phyloP scores from a whole-genome alignment of 2,329 filamentous ascomycete species.

The Sporothrix variecibatus region DNA sequence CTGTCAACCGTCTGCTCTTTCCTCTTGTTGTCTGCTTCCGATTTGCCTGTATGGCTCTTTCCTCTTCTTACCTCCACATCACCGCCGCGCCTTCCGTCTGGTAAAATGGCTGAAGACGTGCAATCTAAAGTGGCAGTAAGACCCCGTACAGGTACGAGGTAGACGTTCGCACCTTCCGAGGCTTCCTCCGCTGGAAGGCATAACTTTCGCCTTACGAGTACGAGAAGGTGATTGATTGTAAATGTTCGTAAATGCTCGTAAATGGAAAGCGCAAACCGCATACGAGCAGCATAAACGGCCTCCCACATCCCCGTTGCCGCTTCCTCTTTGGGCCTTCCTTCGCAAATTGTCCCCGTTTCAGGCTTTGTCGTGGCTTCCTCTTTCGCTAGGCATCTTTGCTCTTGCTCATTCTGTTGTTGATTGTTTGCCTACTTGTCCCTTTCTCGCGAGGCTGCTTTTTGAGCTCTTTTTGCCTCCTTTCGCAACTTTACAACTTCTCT shows the following conservation, averaged over 20 bases:
- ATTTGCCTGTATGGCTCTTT: background rate
- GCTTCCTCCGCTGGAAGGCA: background rate
- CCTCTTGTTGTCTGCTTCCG: background rate
- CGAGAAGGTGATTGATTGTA: background rate
- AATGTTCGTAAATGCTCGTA: background rate
- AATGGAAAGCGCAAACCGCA: background rate
- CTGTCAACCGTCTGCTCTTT: background rate
- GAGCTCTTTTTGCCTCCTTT: background rate
- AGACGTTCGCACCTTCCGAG: background rate
- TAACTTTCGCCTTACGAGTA: background rate
- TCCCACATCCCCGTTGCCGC: background rate
- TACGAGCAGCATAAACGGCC: background rate
- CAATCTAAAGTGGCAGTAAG: constrained; percentile 9
- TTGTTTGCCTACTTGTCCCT: background rate
- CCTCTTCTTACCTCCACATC: background rate
- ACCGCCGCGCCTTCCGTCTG: background rate
- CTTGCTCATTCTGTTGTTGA: background rate
- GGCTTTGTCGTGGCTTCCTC: constrained; percentile 12
- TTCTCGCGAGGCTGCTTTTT: background rate
- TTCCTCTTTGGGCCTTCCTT: constrained; percentile 14
- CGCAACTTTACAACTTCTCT: background rate
- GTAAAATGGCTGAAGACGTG: background rate
- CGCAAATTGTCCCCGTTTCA: constrained; percentile 17
- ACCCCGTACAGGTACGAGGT: background rate
- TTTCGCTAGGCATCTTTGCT: background rate